Conservation (phyloP, 2,329 filamentous ascomycete genomes). For the Colletotrichum musicola region DNA sequence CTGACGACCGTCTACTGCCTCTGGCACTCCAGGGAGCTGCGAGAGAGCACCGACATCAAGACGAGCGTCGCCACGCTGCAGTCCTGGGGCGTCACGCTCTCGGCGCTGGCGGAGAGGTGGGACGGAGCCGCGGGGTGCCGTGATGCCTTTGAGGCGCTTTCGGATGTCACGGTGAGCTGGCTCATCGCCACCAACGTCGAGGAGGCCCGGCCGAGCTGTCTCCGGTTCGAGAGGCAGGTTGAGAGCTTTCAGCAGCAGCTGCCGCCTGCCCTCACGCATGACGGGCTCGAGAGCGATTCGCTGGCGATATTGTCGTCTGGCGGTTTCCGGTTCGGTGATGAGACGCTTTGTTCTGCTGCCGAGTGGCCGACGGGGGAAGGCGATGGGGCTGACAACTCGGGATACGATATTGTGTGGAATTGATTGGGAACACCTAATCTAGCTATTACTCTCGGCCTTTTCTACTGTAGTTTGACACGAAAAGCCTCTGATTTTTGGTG, state of each 20-base stretch:
- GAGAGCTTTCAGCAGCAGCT: not conserved
- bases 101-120: constrained; percentile 48
- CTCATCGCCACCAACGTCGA: constrained; percentile 37
- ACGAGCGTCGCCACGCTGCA: constrained; percentile 44
- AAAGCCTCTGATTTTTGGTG: too few relatives aligned
- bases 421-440: too few relatives aligned
- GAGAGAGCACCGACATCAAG: constrained; percentile 40
- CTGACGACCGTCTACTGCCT: constrained; percentile 47
- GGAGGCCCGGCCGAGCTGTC: not conserved
- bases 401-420: not conserved
- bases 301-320: constrained; percentile 16
- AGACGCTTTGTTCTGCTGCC: constrained; percentile 16
- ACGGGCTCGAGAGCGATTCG: not conserved
- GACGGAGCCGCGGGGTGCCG: constrained; percentile 46
- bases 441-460: too few relatives aligned
- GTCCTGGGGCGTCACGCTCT: constrained; percentile 47
- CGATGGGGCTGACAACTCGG: not conserved
- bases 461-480: too few relatives aligned
- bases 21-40: constrained; percentile 48
- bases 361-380: constrained; percentile 1
- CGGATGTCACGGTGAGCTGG: constrained; percentile 46
- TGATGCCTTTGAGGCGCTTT: constrained; percentile 47
- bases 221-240: constrained; percentile 10
- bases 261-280: not conserved
- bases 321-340: constrained; percentile 2